Conservation (phyloP, 208 protist species). For the Wallacemonas sp. region DNA sequence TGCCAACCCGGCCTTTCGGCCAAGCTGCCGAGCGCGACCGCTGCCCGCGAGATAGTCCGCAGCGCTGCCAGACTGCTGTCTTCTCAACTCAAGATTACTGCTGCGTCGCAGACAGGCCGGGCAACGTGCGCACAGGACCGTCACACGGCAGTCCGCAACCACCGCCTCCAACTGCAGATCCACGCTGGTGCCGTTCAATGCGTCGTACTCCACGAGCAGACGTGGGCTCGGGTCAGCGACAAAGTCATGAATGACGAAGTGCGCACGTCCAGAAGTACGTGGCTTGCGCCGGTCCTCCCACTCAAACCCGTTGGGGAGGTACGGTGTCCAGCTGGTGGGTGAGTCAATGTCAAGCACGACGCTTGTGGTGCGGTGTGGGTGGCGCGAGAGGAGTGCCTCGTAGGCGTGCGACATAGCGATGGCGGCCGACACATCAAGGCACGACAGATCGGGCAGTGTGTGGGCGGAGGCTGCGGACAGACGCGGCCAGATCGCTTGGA, state of each 20-base stretch:
- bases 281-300: background rate
- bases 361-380: conserved; percentile 29
- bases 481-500: conserved; percentile 43
- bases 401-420: conserved; percentile 35
- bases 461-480: conserved; percentile 33
- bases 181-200: conserved; percentile 28
- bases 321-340: conserved; percentile 1
- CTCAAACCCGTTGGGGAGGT: conserved; percentile 7
- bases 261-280: conserved; percentile 1
- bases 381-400: conserved; percentile 40
- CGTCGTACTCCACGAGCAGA: conserved; percentile 47
- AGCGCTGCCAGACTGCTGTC: background rate
- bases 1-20: background rate
- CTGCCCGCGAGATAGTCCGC: background rate
- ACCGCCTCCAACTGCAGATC: conserved; percentile 39
- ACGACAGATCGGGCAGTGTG: conserved; percentile 39
- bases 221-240: conserved; percentile 41
- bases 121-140: conserved; percentile 25
- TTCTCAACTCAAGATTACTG: background rate
- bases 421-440: conserved; percentile 37
- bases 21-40: background rate
- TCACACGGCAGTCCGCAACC: conserved; percentile 58
- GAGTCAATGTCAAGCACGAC: conserved; percentile 37
- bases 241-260: conserved; percentile 57
- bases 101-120: background rate